These are phyloP conservation scores for Cephaloascus fragrans DNA, from an alignment of 805 yeast species.

Conservation along the genomic window DNA sequence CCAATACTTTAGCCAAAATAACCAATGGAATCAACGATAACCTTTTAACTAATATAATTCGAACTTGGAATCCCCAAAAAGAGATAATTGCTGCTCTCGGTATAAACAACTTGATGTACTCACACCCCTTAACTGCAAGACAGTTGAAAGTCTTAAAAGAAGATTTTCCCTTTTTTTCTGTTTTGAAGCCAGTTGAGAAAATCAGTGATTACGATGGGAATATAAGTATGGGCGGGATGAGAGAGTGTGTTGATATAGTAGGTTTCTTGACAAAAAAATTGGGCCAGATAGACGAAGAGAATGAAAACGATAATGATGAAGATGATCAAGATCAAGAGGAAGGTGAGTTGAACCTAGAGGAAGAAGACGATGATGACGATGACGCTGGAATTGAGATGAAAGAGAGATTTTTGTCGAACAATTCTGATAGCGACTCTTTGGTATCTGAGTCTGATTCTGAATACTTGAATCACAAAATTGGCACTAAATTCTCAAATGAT, in stretches of 20 bases:
- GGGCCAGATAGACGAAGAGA: slow-evolving; percentile 4
- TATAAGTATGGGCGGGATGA: slow-evolving; percentile 20
- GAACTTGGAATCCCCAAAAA: slow-evolving; percentile 15
- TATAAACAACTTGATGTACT: slow-evolving; percentile 14
- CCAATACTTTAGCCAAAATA: slow-evolving; percentile 16
- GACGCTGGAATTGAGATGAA: not conserved
- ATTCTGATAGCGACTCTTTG: not conserved
- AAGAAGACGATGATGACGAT: slow-evolving; percentile 2
- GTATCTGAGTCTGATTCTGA: not conserved
- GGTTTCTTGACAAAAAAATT: slow-evolving; percentile 13
- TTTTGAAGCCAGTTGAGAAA: slow-evolving; percentile 17
- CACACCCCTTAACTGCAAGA: slow-evolving; percentile 16
- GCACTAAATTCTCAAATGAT: too few species aligned
- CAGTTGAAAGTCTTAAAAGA: slow-evolving; percentile 13
- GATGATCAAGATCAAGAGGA: too few species aligned
- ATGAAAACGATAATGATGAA: not conserved
- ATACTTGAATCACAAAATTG: too few species aligned
- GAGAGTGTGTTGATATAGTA: slow-evolving; percentile 18
- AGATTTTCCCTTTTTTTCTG: slow-evolving; percentile 13
- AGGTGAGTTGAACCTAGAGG: not conserved
- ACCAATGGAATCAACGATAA: slow-evolving; percentile 15
- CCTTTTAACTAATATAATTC: slow-evolving; percentile 13
- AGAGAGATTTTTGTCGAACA: not conserved
- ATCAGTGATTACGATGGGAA: slow-evolving; percentile 15
- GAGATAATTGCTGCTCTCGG: slow-evolving; percentile 16